These are phyloP conservation scores for Penicillium sp. DNA, from an alignment of 2,329 filamentous ascomycete species.

Conservation along the genomic window DNA sequence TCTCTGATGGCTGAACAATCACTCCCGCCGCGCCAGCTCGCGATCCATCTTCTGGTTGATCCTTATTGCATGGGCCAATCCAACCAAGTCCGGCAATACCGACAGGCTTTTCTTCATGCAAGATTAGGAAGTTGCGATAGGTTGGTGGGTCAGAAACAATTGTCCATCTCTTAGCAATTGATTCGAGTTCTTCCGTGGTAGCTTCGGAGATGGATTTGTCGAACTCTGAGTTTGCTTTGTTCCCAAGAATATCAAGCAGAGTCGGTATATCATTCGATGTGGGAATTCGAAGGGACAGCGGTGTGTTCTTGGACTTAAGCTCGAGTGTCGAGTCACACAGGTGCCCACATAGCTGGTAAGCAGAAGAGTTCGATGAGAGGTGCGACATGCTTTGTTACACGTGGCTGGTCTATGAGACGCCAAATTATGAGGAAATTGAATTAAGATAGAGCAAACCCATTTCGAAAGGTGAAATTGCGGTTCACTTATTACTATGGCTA, in stretches of 20 bases:
- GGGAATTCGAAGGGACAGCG: slow-evolving; percentile 1
- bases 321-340: neutral
- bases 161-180: slow-evolving; percentile 3
- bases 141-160: neutral
- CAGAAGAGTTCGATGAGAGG: neutral
- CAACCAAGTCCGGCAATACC: slow-evolving; percentile 5
- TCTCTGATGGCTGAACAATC: neutral
- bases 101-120: neutral
- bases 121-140: slow-evolving; percentile 1
- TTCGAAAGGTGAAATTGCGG: neutral
- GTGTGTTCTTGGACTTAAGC: neutral
- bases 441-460: neutral
- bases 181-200: neutral
- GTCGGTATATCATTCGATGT: neutral
- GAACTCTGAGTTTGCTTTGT: slow-evolving; percentile 6
- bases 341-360: neutral
- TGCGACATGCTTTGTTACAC: neutral
- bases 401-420: neutral
- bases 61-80: neutral
- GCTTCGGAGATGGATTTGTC: slow-evolving; percentile 4
- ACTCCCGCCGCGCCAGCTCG: slow-evolving; percentile 1
- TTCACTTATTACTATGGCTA: neutral
- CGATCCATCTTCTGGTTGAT: neutral
- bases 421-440: neutral
- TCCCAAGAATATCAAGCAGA: neutral